These are phyloP conservation scores for Trichosporon ovoides DNA, from an alignment of 1,284 basidiomycete genomes.

Conservation along the genomic window DNA sequence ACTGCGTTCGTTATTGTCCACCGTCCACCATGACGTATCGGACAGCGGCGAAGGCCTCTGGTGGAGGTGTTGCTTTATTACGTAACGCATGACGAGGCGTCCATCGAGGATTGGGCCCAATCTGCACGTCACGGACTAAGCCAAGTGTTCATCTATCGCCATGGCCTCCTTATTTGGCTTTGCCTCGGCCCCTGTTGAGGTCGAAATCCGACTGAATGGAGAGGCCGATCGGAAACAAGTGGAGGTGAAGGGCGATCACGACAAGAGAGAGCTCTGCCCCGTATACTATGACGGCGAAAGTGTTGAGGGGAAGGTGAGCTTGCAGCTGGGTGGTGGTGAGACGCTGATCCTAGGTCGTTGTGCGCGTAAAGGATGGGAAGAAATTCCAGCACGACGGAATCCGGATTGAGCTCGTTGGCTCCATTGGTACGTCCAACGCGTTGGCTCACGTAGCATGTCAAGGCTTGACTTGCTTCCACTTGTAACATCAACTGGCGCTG, in stretches of 20 bases:
- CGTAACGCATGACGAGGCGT: not conserved
- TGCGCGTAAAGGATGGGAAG: conserved; percentile 91
- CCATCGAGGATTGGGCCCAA: not conserved
- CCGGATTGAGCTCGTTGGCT: conserved; percentile 94
- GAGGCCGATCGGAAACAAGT: conserved; percentile 79
- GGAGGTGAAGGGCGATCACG: conserved; percentile 63
- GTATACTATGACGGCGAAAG: conserved; percentile 95
- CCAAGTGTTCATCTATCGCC: not conserved
- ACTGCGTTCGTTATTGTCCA: too few species aligned
- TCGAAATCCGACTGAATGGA: conserved; percentile 79
- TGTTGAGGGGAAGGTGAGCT: conserved; percentile 72
- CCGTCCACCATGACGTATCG: too few species aligned
- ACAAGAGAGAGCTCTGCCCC: conserved; percentile 73
- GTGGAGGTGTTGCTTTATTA: not conserved
- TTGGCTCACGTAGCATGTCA: not conserved
- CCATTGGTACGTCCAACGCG: conserved; percentile 89
- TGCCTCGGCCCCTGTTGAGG: conserved; percentile 72
- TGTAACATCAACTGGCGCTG: too few species aligned
- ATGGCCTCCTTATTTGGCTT: conserved; percentile 71
- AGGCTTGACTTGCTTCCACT: too few species aligned
- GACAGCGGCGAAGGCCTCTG: too few species aligned
- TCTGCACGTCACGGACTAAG: not conserved
- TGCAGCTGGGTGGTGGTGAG: not conserved
- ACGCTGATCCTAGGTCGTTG: conserved; percentile 60
- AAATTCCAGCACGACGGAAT: conserved; percentile 93